Evolutionary conservation across 805 yeast species (phyloP).

Genomic region (Pichia nanzhaoensis): DNA sequence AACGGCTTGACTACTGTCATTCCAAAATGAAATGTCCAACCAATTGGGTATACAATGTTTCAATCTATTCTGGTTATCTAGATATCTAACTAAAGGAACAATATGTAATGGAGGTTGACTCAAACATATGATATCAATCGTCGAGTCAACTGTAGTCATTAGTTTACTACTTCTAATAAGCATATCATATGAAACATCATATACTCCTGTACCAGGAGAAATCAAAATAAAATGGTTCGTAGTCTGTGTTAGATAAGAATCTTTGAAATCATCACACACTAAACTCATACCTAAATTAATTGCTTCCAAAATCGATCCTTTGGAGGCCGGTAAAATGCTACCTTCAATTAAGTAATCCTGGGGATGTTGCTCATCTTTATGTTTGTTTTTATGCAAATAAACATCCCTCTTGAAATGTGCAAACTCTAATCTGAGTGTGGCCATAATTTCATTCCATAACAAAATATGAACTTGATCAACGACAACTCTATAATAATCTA

Average conservation of each 20-base stretch:
- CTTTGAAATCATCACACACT: conserved; percentile 69
- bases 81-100: conserved; percentile 79
- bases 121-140: conserved; percentile 82
- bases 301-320: conserved; percentile 85
- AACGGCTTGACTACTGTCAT: conserved; percentile 40
- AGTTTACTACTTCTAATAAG: conserved; percentile 69
- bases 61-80: conserved; percentile 42
- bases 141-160: conserved; percentile 71
- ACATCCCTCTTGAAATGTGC: conserved; percentile 74
- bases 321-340: conserved; percentile 73
- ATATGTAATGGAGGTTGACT: conserved; percentile 89
- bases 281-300: conserved; percentile 76
- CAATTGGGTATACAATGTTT: conserved; percentile 86
- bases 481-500: conserved; percentile 85
- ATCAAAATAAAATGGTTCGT: conserved; percentile 84
- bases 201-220: conserved; percentile 90
- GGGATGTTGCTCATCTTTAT: conserved; percentile 29
- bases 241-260: conserved; percentile 82
- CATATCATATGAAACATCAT: conserved; percentile 80
- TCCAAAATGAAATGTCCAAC: conserved; percentile 92
- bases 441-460: conserved; percentile 91
- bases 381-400: conserved; percentile 36
- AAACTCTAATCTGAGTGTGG: conserved; percentile 75
- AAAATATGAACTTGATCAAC: conserved; percentile 89
- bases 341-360: conserved; percentile 45